These are phyloP conservation scores for Xylaria sp. DNA, from an alignment of 2,329 filamentous ascomycete genomes.

Conservation along the genomic window DNA sequence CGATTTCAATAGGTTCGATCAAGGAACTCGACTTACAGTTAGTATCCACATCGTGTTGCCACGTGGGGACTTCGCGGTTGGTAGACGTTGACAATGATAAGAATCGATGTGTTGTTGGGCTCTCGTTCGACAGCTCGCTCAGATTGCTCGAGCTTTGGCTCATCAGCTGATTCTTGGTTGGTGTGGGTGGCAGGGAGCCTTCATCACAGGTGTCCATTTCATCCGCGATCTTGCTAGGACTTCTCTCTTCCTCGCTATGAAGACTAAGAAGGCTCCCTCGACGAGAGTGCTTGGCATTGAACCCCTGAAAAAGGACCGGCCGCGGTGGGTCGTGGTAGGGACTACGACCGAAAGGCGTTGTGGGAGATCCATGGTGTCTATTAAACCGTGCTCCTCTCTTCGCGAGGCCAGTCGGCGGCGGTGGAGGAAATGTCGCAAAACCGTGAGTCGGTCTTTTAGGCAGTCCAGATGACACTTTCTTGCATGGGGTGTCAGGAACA, in stretches of 20 bases:
- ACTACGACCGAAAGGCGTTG: conserved; percentile 76
- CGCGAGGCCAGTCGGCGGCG: conserved; percentile 56
- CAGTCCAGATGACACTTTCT: conserved; percentile 59
- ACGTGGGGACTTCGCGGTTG: conserved; percentile 37
- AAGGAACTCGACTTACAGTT: conserved; percentile 51
- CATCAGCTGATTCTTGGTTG: conserved; percentile 73
- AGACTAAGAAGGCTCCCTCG: conserved; percentile 78
- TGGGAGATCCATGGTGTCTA: conserved; percentile 77
- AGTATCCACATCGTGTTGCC: conserved; percentile 35
- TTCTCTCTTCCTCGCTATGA: conserved; percentile 74
- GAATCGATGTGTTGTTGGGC: conserved; percentile 55
- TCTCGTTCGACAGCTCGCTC: conserved; percentile 50
- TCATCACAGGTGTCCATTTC: conserved; percentile 52
- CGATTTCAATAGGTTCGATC: conserved; percentile 31
- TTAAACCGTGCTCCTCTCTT: conserved; percentile 68
- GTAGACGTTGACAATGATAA: conserved; percentile 51
- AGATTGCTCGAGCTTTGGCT: conserved; percentile 45
- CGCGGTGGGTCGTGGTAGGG: conserved; percentile 63
- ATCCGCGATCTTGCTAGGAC: conserved; percentile 54
- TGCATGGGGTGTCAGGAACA: conserved; percentile 96
- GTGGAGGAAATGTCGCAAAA: conserved; percentile 69
- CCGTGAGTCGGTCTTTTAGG: conserved; percentile 59
- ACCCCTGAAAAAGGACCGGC: conserved; percentile 70
- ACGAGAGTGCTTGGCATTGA: conserved; percentile 52
- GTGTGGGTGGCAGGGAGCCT: conserved; percentile 85